Evolutionary conservation across 2,329 filamentous ascomycete species (phyloP), one percentile per base, ranked within the genome.

Genomic region (Acephala macrosclerotiorum): DNA sequence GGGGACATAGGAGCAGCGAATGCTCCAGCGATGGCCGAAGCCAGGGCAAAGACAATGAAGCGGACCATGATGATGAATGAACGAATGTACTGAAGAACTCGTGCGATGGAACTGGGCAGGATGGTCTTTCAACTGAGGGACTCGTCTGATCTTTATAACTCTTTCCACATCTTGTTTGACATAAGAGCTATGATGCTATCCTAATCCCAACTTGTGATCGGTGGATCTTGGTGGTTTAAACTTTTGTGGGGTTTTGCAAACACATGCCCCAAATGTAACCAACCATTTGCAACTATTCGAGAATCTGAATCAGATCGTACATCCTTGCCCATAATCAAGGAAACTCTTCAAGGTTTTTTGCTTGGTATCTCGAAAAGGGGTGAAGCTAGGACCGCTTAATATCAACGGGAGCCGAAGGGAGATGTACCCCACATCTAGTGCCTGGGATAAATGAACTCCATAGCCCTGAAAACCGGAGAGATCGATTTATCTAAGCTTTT

Each of bases 341-440:
- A 33, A 4, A 22, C 9, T 49, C 22, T 49, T 26, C n/a, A 7
- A 12, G 45, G 11, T 22, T 20, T 20, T 49, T 49, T 49, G n/a
- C 9, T 49, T 20, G 45, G 45, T 11, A 49, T 16, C 11, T 22
- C n/a, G 5, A 22, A 49, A 25, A 49, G 20, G 45, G 20, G 45
- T n/a, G 22, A 22, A 22, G 20, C 45, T 49, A 49, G 45, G n/a
- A 25, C 45, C 45, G 45, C 45, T 49, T 49, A 49, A 49, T 49
- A 49, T 49, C 45, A 22, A 49, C 3, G 11, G 38, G 7, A 26
- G 11, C 45, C 20, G 45, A 49, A 49, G 45, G 45, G 20, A n/a
- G 20, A 49, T 49, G 45, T 49, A 49, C 45, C 45, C 45, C 45
- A 49, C 45, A 49, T 11, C 45, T 49, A 49, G 45, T 25, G 45